A percentile compares a stretch with the other conserved stretches of the same genome.
Evolutionary conservation across 1,284 basidiomycete genomes (phyloP).

Genomic region (Ceratobasidium sp.): DNA sequence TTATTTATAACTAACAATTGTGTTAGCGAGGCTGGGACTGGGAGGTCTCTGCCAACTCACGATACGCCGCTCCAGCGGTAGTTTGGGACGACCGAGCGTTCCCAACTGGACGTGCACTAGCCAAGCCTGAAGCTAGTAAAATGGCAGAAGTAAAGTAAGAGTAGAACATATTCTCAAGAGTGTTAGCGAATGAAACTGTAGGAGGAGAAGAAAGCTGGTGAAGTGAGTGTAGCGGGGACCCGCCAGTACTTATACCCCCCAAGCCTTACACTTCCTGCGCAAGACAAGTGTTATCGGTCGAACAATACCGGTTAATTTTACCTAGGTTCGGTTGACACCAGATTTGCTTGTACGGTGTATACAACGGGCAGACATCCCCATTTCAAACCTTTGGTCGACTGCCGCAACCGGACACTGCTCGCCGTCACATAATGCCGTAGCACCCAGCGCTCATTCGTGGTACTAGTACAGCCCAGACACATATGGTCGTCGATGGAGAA

Average conservation of each 20-base stretch:
- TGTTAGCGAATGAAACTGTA: no score
- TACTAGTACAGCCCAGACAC: no score
- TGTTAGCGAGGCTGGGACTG: constrained; percentile 38
- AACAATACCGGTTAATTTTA: background rate
- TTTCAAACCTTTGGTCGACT: background rate
- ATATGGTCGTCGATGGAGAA: no score
- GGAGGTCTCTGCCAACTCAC: constrained; percentile 17
- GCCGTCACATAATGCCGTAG: background rate
- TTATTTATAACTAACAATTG: constrained; percentile 55
- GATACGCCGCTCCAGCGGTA: constrained; percentile 42
- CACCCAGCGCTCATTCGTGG: background rate
- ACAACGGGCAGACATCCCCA: background rate
- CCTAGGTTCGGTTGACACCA: background rate
- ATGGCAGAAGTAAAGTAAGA: background rate
- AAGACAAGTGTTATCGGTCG: background rate
- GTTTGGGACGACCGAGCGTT: background rate
- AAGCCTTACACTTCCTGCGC: no score
- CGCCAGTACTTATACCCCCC: background rate
- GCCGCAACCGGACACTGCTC: background rate
- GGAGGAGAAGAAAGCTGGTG: background rate
- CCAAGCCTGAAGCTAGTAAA: background rate
- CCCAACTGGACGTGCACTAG: background rate
- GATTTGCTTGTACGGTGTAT: background rate
- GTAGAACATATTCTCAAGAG: background rate
- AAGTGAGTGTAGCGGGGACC: no score